A percentile compares a stretch with the other conserved stretches of the same genome.
Evolutionary conservation across 2,329 filamentous ascomycete species (phyloP).

Genomic region (Tolypocladium nubicola): DNA sequence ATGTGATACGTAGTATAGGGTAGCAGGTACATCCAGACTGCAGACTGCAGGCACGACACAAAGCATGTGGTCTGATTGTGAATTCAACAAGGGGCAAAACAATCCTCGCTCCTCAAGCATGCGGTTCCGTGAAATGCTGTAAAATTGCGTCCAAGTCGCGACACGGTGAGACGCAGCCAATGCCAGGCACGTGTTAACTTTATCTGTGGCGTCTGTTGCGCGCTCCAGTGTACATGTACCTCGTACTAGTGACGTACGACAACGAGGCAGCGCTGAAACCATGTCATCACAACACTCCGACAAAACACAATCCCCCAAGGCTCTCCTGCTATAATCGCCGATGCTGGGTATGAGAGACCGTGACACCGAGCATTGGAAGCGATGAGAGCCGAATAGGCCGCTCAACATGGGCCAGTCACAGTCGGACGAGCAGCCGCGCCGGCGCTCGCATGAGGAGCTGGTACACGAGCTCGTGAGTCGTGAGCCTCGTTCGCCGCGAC

Average conservation of each 20-base stretch:
- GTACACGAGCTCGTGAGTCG: conserved; percentile 40
- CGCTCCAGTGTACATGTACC: neutral
- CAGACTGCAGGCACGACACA: no score
- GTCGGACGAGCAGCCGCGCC: conserved; percentile 32
- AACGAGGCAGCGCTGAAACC: neutral
- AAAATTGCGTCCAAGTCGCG: neutral
- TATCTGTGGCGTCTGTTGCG: neutral
- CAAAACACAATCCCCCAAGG: neutral
- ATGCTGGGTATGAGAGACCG: neutral
- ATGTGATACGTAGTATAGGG: neutral
- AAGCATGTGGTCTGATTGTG: no score
- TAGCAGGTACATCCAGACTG: neutral
- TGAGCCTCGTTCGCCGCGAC: conserved; percentile 12
- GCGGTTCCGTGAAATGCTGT: neutral
- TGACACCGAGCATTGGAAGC: neutral
- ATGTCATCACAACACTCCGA: neutral
- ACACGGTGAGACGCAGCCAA: neutral
- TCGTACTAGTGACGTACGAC: neutral
- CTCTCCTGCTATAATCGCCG: neutral
- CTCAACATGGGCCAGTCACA: conserved; percentile 40
- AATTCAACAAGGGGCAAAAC: no score
- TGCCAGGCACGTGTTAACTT: neutral
- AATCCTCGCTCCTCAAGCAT: no score
- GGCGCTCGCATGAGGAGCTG: conserved; percentile 40
- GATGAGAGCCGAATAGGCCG: conserved; percentile 11